Conservation (phyloP, 805 yeast species). For the Yarrowia divulgata region DNA sequence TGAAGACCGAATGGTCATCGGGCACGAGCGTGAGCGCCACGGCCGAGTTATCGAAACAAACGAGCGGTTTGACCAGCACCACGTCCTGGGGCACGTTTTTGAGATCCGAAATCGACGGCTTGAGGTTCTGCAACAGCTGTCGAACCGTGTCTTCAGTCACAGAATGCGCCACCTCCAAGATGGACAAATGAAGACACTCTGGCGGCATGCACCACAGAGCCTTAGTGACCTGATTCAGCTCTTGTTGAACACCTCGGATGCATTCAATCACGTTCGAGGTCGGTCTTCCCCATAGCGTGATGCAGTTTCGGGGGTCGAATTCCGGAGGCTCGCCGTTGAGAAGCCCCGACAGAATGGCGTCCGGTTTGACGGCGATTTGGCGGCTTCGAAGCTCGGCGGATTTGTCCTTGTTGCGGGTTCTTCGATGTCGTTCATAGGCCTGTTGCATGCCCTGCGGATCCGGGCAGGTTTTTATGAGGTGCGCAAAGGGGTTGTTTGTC, state of each 20-base stretch:
- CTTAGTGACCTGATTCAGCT: constrained; percentile 1
- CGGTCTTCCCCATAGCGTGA: constrained; percentile 31
- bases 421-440: constrained; percentile 34
- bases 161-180: constrained; percentile 40
- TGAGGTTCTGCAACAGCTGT: background rate
- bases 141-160: constrained; percentile 20
- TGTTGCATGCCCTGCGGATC: constrained; percentile 24
- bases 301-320: constrained; percentile 35
- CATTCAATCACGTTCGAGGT: constrained; percentile 6
- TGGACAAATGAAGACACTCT: constrained; percentile 37
- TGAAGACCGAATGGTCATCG: background rate
- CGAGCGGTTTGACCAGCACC: constrained; percentile 26
- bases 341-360: constrained; percentile 18
- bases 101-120: constrained; percentile 2
- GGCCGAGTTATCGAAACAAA: constrained; percentile 39
- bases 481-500: constrained; percentile 15
- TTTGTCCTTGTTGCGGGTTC: constrained; percentile 34
- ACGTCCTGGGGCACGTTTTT: constrained; percentile 20
- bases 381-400: constrained; percentile 7
- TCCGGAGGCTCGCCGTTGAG: constrained; percentile 34
- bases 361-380: constrained; percentile 22
- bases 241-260: constrained; percentile 2
- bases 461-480: constrained; percentile 20
- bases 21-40: constrained; percentile 39
- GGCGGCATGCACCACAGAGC: constrained; percentile 40